These are phyloP conservation scores for Irpex lacteus DNA, from an alignment of 1,284 basidiomycete genomes.

Conservation along the genomic window DNA sequence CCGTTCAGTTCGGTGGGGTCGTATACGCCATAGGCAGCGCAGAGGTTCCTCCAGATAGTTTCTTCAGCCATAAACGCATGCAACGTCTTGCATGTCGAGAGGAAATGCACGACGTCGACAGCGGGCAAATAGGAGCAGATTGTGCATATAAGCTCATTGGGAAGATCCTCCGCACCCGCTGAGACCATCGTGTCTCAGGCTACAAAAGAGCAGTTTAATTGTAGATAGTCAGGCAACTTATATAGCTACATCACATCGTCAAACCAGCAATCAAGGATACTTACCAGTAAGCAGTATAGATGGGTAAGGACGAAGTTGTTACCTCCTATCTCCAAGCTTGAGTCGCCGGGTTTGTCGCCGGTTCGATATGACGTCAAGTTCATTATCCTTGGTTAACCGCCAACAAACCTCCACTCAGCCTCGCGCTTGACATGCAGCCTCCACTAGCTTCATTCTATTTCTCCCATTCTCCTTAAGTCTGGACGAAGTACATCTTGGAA, in stretches of 20 bases:
- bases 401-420: not conserved
- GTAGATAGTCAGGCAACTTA: not conserved
- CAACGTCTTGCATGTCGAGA: constrained; percentile 21
- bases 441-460: not conserved
- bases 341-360: not conserved
- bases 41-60: constrained; percentile 20
- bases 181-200: not conserved
- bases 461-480: not conserved
- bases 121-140: not conserved
- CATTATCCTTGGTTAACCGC: not conserved
- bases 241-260: too few relatives aligned
- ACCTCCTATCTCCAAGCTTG: not conserved
- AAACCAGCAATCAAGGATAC: too few relatives aligned
- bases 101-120: constrained; percentile 20
- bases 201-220: not conserved
- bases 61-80: constrained; percentile 17
- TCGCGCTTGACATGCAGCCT: not conserved
- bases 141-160: not conserved
- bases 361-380: not conserved
- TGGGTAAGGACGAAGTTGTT: not conserved
- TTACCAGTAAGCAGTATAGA: too few relatives aligned
- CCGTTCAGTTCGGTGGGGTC: constrained; percentile 1
- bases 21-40: constrained; percentile 8
- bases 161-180: not conserved
- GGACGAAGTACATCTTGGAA: not conserved